A percentile compares a stretch with the other conserved stretches of the same genome.
Conservation (phyloP, 768 basidiomycete genomes). For the Multifurca ochricompacta region DNA sequence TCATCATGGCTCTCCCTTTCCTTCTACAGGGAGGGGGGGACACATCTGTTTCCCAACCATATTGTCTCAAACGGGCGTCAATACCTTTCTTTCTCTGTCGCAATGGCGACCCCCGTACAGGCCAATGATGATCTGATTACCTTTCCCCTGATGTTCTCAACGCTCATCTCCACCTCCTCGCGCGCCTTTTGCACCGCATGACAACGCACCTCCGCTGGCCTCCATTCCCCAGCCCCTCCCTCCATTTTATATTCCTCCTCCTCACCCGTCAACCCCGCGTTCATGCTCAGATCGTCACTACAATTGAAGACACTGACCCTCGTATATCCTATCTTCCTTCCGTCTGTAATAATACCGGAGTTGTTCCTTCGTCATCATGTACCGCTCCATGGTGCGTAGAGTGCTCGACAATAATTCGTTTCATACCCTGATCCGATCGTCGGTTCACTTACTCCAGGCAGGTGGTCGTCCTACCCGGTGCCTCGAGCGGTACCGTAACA, state of each 20-base stretch:
- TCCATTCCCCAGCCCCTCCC: neutral
- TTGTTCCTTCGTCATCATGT: neutral
- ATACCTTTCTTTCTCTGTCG: slow-evolving; percentile 1
- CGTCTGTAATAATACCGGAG: slow-evolving; percentile 8
- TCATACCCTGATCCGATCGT: slow-evolving; percentile 4
- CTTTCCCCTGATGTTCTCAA: slow-evolving; percentile 9
- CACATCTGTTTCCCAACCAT: neutral
- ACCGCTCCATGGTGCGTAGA: slow-evolving; percentile 12
- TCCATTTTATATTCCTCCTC: neutral
- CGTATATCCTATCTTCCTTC: slow-evolving; percentile 20
- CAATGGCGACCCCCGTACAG: slow-evolving; percentile 14
- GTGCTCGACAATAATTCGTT: neutral
- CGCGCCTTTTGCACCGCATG: slow-evolving; percentile 13
- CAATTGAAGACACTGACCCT: slow-evolving; percentile 17
- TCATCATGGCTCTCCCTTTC: neutral
- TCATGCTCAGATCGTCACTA: slow-evolving; percentile 4
- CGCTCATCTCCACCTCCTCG: neutral
- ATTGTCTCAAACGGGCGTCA: slow-evolving; percentile 6
- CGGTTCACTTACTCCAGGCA: slow-evolving; percentile 12
- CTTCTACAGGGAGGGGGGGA: too few species aligned
- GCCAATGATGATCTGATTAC: slow-evolving; percentile 1
- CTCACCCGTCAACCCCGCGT: neutral
- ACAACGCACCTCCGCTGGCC: slow-evolving; percentile 2
- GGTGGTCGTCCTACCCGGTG: slow-evolving; percentile 8
- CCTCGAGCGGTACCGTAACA: slow-evolving; percentile 20